These are phyloP conservation scores for Cyclotella baltica DNA, from an alignment of 108 stramenopile genomes.

Conservation along the genomic window DNA sequence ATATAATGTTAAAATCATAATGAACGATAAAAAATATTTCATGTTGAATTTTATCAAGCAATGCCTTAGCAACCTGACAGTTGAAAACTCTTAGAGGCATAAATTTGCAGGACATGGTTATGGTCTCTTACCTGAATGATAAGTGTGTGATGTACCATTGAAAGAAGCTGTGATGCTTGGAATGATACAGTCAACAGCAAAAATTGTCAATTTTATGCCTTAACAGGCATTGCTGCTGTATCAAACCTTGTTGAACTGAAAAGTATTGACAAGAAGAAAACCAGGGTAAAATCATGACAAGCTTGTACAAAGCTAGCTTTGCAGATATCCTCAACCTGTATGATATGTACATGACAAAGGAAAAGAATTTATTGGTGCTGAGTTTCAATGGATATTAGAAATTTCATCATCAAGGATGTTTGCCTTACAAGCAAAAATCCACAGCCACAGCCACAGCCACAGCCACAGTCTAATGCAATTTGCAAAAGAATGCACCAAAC, in stretches of 20 bases:
- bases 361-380: too few relatives aligned
- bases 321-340: slow-evolving; percentile 53
- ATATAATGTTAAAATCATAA: too few relatives aligned
- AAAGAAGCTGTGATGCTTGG: slow-evolving; percentile 58
- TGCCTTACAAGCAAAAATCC: slow-evolving; percentile 14
- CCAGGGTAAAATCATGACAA: too few relatives aligned
- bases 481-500: slow-evolving; percentile 21
- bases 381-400: not conserved
- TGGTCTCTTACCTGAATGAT: slow-evolving; percentile 23
- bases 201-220: slow-evolving; percentile 39
- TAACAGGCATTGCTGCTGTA: slow-evolving; percentile 55
- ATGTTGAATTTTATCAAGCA: too few relatives aligned
- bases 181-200: slow-evolving; percentile 18
- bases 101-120: slow-evolving; percentile 25
- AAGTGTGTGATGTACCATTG: slow-evolving; percentile 20
- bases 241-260: slow-evolving; percentile 59
- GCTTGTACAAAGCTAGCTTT: slow-evolving; percentile 52
- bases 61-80: slow-evolving; percentile 3
- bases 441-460: too few relatives aligned
- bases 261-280: slow-evolving; percentile 33
- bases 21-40: too few relatives aligned
- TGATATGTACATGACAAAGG: too few relatives aligned
- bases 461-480: slow-evolving; percentile 19
- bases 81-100: slow-evolving; percentile 26
- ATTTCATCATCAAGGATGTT: too few relatives aligned